Percentiles rank a stretch among this genome's conserved stretches.
These are phyloP conservation scores for Chalaropsis ovoidea DNA, from an alignment of 2,329 filamentous ascomycete species.

Conservation along the genomic window DNA sequence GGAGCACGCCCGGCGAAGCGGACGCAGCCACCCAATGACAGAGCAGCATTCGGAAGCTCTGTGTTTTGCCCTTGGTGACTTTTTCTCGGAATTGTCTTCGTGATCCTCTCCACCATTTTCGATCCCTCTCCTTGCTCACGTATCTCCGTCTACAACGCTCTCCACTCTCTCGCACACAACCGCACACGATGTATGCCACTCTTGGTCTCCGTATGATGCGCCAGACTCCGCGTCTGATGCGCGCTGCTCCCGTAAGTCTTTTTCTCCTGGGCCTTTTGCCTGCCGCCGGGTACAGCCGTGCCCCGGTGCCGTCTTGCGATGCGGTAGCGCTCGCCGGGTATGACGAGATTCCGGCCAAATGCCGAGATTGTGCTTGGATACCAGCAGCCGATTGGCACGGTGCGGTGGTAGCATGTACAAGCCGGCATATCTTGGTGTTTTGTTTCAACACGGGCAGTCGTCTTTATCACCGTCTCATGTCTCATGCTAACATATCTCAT, in stretches of 20 bases:
- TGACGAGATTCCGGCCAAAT: constrained; percentile 22
- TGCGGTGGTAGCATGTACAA: not conserved
- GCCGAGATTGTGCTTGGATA: constrained; percentile 8
- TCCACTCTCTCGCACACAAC: constrained; percentile 18
- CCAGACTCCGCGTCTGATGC: constrained; percentile 56
- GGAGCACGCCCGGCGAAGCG: constrained; percentile 10
- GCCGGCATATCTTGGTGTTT: not conserved
- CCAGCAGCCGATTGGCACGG: not conserved
- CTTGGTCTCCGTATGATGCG: constrained; percentile 56
- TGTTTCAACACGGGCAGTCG: not conserved
- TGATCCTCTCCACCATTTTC: constrained; percentile 15
- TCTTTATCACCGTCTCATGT: not conserved
- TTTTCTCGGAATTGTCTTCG: constrained; percentile 11
- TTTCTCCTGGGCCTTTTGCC: constrained; percentile 18
- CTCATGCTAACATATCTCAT: constrained; percentile 29
- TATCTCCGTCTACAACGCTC: constrained; percentile 23
- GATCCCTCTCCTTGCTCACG: constrained; percentile 29
- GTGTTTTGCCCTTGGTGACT: constrained; percentile 11
- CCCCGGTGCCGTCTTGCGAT: constrained; percentile 11
- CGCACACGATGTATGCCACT: constrained; percentile 53
- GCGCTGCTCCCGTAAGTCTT: constrained; percentile 60
- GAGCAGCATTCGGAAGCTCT: constrained; percentile 10
- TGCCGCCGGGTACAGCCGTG: not conserved
- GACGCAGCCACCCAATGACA: constrained; percentile 16
- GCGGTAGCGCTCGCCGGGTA: not conserved